Evolutionary conservation across 768 basidiomycete genomes (phyloP).

Genomic region (Brasilioporus rufonigricans): DNA sequence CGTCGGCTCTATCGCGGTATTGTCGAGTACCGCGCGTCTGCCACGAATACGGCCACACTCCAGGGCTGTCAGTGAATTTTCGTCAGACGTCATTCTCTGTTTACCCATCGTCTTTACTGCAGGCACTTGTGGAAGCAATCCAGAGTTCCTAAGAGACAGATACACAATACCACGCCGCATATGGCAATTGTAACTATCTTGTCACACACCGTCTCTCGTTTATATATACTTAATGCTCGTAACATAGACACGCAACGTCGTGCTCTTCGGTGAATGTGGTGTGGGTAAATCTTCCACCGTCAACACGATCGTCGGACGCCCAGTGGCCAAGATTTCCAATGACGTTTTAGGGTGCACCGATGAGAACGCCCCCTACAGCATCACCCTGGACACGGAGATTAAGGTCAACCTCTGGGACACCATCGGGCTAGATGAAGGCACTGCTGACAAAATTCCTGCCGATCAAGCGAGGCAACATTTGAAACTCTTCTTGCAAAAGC

Average conservation of each 20-base stretch:
- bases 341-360: constrained; percentile 29
- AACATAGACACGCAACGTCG: constrained; percentile 28
- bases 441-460: constrained; percentile 17
- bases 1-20: not conserved
- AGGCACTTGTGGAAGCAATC: too few species aligned
- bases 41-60: not conserved
- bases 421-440: constrained; percentile 34
- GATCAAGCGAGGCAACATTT: constrained; percentile 16
- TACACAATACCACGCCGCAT: too few species aligned
- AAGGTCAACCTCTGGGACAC: constrained; percentile 34
- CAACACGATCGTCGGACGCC: constrained; percentile 33
- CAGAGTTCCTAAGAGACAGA: too few species aligned
- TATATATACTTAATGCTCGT: too few species aligned
- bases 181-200: too few species aligned
- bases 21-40: not conserved
- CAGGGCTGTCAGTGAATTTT: too few species aligned
- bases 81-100: too few species aligned
- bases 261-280: constrained; percentile 33
- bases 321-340: constrained; percentile 28
- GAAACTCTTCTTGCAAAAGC: constrained; percentile 28
- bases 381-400: constrained; percentile 14
- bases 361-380: constrained; percentile 16
- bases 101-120: too few species aligned
- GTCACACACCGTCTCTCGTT: too few species aligned
- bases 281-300: constrained; percentile 44